Conservation (phyloP, 2,329 filamentous ascomycete genomes). For the Lanzia echinophila region DNA sequence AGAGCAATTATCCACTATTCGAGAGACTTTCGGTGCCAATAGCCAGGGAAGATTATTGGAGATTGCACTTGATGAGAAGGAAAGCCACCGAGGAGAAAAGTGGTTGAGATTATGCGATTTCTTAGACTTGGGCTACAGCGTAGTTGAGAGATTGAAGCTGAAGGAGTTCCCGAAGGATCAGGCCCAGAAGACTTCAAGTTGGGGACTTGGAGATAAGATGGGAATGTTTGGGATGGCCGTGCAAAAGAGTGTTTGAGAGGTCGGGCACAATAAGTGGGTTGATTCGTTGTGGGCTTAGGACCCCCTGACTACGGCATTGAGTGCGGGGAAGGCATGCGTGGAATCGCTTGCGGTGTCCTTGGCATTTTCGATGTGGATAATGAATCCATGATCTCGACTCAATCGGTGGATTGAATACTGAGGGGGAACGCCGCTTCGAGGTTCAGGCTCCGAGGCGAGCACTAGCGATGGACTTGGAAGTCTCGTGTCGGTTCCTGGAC, state of each 20-base stretch:
- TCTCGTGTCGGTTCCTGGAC: not conserved
- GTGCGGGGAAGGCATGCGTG: no score
- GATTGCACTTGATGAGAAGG: not conserved
- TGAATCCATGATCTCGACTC: no score
- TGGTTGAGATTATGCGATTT: conserved; percentile 6
- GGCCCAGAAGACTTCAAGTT: not conserved
- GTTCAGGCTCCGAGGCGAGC: no score
- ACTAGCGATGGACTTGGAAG: not conserved
- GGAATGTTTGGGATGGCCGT: not conserved
- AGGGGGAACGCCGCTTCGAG: no score
- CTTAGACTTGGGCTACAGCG: conserved; percentile 7
- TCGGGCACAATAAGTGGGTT: not conserved
- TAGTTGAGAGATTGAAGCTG: conserved; percentile 8
- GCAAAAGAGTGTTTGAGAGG: conserved; percentile 1
- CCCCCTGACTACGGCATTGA: no score
- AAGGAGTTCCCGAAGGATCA: conserved; percentile 1
- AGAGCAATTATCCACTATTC: not conserved
- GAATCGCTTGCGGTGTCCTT: no score
- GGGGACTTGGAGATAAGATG: not conserved
- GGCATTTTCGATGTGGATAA: no score
- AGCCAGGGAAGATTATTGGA: conserved; percentile 1
- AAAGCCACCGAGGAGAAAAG: conserved; percentile 4
- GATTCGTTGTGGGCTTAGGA: no score
- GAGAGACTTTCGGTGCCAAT: no score
- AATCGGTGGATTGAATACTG: no score